Conservation (phyloP, 768 basidiomycete species). For the Termitomyces sp. region DNA sequence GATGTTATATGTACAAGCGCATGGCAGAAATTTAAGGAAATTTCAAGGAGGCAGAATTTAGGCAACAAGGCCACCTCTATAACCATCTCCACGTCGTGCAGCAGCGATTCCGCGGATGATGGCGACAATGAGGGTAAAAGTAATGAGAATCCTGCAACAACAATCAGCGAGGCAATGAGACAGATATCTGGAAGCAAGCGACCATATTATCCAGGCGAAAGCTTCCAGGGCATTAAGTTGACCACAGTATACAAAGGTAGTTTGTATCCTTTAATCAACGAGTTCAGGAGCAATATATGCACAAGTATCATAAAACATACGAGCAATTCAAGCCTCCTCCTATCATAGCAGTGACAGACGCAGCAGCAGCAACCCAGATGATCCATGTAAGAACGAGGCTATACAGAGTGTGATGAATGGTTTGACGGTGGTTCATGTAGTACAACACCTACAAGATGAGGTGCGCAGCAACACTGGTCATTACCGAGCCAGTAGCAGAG, state of each 20-base stretch:
- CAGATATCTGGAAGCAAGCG: constrained; percentile 16
- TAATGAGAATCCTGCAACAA: constrained; percentile 51
- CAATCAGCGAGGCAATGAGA: not conserved
- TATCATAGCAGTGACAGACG: constrained; percentile 58
- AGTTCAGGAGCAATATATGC: not conserved
- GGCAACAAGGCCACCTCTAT: constrained; percentile 46
- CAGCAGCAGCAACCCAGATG: constrained; percentile 71
- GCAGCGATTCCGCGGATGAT: constrained; percentile 55
- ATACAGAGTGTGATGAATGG: not conserved
- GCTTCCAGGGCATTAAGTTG: constrained; percentile 72
- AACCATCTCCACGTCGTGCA: constrained; percentile 62
- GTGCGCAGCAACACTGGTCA: constrained; percentile 62
- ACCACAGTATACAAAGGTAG: constrained; percentile 54
- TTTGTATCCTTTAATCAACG: constrained; percentile 27
- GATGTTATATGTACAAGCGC: not conserved
- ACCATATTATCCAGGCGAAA: constrained; percentile 77
- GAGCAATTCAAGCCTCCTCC: constrained; percentile 69
- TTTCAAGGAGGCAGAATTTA: not conserved
- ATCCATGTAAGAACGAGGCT: constrained; percentile 72
- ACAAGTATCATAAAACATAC: constrained; percentile 26
- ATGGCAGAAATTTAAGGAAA: not conserved
- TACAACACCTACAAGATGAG: constrained; percentile 47
- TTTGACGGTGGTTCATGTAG: not conserved
- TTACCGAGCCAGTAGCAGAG: constrained; percentile 37
- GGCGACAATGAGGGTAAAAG: constrained; percentile 52